Conservation (phyloP, 2,329 filamentous ascomycete genomes). For the Ceratocystis cubensis region DNA sequence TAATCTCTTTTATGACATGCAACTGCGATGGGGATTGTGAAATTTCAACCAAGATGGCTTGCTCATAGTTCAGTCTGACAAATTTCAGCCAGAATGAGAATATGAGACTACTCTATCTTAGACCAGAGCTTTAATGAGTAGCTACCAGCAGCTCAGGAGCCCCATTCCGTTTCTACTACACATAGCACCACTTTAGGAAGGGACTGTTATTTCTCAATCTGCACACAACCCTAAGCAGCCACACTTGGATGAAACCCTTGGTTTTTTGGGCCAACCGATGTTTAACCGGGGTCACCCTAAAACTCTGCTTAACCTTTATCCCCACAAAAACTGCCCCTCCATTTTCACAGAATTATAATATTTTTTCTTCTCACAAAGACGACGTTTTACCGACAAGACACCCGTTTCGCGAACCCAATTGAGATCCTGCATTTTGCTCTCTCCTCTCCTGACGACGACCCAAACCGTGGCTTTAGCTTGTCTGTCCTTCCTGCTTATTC, state of each 20-base stretch:
- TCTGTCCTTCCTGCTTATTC: neutral
- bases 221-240: neutral
- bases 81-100: too few species aligned
- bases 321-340: constrained; percentile 21
- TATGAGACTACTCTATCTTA: too few species aligned
- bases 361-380: constrained; percentile 16
- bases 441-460: neutral
- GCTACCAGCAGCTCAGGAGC: too few species aligned
- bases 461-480: constrained; percentile 3
- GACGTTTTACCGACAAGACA: constrained; percentile 3
- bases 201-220: too few species aligned
- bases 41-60: too few species aligned
- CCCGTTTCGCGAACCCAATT: constrained; percentile 14
- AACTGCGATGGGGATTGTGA: too few species aligned
- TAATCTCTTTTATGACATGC: too few species aligned
- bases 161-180: too few species aligned
- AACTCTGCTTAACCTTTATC: constrained; percentile 16
- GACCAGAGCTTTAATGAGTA: too few species aligned
- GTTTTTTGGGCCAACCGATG: neutral
- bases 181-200: too few species aligned
- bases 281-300: constrained; percentile 19
- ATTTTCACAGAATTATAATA: constrained; percentile 21
- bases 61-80: too few species aligned
- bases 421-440: constrained; percentile 12
- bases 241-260: neutral